Evolutionary conservation across 2,329 filamentous ascomycete species (phyloP), one percentile per base, ranked within the genome.

Genomic region (Tolypocladium capitatum): DNA sequence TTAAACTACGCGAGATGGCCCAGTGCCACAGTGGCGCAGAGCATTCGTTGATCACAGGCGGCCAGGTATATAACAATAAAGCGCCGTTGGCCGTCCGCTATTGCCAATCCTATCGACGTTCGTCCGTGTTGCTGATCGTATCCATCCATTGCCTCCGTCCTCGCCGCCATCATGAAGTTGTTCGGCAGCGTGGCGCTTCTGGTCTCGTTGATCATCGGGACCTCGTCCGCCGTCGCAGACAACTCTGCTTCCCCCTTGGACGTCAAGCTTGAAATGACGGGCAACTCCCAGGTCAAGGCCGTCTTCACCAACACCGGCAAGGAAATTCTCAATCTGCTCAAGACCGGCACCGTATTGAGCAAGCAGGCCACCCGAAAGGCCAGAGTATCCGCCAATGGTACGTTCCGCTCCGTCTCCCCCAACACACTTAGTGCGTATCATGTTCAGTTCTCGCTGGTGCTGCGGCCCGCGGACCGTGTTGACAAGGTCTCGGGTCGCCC

Each of bases 231-330:
- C 2, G 5, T 18, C n/a, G 11, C 9, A 10, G 20, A 20, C n/a
- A 10, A 14, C 13, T 68, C 55, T 57, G 65, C 55, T 57, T 64
- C 49, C 5, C 65, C 69, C 47, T 59, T 72, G 46, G 61, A 68
- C 30, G 68, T 72, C 49, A 62, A 69, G 57, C 66, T 76, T 47
- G 62, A 71, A 58, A 63, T 70, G 55, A 58, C 67, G 21, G 71
- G 68, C 50, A 76, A 77, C 62, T 69, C 72, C n/a, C 66, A 64
- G 46, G 66, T 78, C 53, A 75, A 74, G 63, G 71, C 73, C 31
- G 62, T 64, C 43, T 64, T 78, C 49, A 75, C 70, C 53, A 78
- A 78, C 66, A 74, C 64, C 34, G 74, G 74, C 36, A 62, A 63
- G 41, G 63, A 62, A 42, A 63, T 65, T 50, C 57, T 78, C 51